Percentiles rank a stretch among this genome's conserved stretches.
phyloP scores from a whole-genome alignment of 352 stramenopile species.

The Pelagophyceae sp. region DNA sequence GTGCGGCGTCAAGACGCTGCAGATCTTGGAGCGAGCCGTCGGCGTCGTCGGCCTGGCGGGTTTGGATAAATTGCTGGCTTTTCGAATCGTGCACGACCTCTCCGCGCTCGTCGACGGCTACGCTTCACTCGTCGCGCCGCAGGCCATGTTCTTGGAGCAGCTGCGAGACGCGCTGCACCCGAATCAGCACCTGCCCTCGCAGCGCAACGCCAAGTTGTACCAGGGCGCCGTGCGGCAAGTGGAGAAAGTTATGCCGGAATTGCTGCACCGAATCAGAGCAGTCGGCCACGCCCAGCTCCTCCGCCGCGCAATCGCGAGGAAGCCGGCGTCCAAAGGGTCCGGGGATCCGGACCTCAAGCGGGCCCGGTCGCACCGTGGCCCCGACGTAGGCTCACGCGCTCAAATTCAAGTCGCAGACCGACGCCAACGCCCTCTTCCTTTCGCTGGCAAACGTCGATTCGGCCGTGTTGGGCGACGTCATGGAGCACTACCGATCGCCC shows the following conservation, averaged over 20 bases:
- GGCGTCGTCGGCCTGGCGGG: conserved; percentile 75
- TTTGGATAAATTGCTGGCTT: conserved; percentile 77
- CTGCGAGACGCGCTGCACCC: conserved; percentile 57
- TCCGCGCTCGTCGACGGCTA: conserved; percentile 87
- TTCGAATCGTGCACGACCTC: conserved; percentile 66
- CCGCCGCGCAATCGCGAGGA: conserved; percentile 73
- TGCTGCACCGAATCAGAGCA: conserved; percentile 79
- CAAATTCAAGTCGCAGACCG: conserved; percentile 70
- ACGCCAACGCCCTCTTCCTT: conserved; percentile 76
- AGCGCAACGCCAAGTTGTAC: conserved; percentile 71
- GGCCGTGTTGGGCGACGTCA: conserved; percentile 72
- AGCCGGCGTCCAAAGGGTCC: no score
- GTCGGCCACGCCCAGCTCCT: conserved; percentile 86
- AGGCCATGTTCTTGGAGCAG: conserved; percentile 74
- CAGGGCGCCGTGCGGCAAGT: conserved; percentile 76
- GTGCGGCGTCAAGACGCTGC: conserved; percentile 74
- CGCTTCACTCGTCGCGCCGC: conserved; percentile 68
- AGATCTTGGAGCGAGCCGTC: conserved; percentile 74
- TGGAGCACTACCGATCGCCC: conserved; percentile 65
- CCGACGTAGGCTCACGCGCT: no score
- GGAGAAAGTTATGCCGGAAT: conserved; percentile 76
- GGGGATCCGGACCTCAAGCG: no score
- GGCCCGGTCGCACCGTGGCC: no score
- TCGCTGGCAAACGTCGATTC: conserved; percentile 77
- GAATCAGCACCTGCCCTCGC: conserved; percentile 72